phyloP scores from a whole-genome alignment of 495 filamentous ascomycete genomes.

The Aspergillus steynii region DNA sequence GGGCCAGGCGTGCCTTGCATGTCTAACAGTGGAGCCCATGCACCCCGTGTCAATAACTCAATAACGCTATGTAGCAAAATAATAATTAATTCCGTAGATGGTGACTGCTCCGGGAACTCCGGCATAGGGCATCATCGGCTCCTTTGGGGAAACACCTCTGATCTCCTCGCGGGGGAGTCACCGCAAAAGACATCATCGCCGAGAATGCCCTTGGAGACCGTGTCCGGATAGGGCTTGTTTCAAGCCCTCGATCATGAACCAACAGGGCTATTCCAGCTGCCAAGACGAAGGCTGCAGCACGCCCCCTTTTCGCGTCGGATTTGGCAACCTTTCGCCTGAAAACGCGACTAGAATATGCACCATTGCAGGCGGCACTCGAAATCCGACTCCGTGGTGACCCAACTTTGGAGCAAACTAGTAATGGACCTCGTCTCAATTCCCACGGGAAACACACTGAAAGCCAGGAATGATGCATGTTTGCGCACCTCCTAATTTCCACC shows the following conservation, averaged over 20 bases:
- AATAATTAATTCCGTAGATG: slow-evolving; percentile 1
- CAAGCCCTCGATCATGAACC: neutral
- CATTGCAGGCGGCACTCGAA: neutral
- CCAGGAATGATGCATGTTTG: neutral
- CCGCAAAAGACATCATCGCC: neutral
- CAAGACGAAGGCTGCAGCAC: neutral
- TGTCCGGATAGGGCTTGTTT: neutral
- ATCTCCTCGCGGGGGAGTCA: neutral
- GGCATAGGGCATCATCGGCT: neutral
- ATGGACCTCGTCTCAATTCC: neutral
- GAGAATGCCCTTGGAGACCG: neutral
- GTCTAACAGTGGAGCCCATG: slow-evolving; percentile 18
- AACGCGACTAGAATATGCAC: no score
- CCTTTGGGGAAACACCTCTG: neutral
- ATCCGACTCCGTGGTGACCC: neutral
- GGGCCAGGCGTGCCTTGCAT: slow-evolving; percentile 40
- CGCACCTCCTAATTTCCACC: neutral
- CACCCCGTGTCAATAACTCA: slow-evolving; percentile 20
- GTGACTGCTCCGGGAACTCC: neutral
- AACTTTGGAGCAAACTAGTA: no score
- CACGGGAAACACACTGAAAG: neutral
- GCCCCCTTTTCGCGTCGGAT: neutral
- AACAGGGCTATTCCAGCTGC: neutral
- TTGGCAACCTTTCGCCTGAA: no score
- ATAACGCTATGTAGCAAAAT: neutral